Conservation (phyloP, 169 alveolate species). For the Plasmodium vinckei region DNA sequence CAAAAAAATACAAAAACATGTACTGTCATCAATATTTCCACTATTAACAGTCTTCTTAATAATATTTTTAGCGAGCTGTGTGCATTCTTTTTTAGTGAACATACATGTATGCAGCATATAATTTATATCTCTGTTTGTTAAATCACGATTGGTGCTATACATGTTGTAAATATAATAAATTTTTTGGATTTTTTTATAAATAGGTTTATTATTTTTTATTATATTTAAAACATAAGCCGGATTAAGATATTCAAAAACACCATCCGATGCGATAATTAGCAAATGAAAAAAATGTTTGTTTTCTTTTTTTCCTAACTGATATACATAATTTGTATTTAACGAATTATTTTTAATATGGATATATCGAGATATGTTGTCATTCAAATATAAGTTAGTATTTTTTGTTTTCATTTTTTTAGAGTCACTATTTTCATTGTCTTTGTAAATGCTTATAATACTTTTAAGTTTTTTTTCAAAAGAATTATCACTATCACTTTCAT, state of each 20-base stretch:
- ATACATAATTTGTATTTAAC: slow-evolving; percentile 51
- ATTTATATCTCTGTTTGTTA: slow-evolving; percentile 3
- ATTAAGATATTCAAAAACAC: slow-evolving; percentile 54
- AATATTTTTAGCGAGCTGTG: slow-evolving; percentile 47
- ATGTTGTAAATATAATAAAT: slow-evolving; percentile 29
- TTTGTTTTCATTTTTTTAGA: slow-evolving; percentile 9
- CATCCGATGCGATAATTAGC: slow-evolving; percentile 69
- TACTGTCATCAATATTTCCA: slow-evolving; percentile 70
- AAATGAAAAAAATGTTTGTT: slow-evolving; percentile 58
- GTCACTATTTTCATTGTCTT: slow-evolving; percentile 11
- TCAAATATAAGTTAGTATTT: not conserved
- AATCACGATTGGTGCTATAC: not conserved
- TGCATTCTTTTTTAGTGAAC: slow-evolving; percentile 51
- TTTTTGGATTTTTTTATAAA: slow-evolving; percentile 52
- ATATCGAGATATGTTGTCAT: slow-evolving; percentile 48
- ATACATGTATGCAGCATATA: slow-evolving; percentile 24
- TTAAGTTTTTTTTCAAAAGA: not conserved
- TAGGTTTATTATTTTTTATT: slow-evolving; percentile 49
- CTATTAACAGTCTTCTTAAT: slow-evolving; percentile 17
- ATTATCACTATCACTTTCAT: not conserved
- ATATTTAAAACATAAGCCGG: slow-evolving; percentile 38
- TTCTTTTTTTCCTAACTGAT: slow-evolving; percentile 10
- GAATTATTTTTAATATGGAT: slow-evolving; percentile 22
- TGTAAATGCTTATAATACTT: slow-evolving; percentile 13
- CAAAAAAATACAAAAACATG: slow-evolving; percentile 62